Evolutionary conservation across 768 basidiomycete genomes (phyloP), one percentile per base, ranked within the genome.

Genomic region (Candolleomyces eurysporus): DNA sequence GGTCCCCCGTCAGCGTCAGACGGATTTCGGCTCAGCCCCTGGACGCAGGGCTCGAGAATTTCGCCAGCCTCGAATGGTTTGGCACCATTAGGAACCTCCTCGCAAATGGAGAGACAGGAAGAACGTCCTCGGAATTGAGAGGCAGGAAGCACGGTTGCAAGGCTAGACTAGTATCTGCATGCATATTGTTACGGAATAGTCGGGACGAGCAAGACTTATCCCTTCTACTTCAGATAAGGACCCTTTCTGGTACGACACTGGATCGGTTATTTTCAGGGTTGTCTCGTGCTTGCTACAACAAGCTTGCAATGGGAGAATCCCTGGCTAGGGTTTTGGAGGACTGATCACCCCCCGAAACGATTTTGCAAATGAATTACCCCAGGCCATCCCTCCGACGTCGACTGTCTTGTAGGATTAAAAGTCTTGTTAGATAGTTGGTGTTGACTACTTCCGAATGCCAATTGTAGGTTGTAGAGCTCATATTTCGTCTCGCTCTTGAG

Each of bases 391-490:
- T 62, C 61, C 61, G 57, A 58, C 57, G 22, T 58, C 32, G 57
- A 31, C 57, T 55, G 39, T 54, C 7, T 17, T 31, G 40, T 42
- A 43, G 54, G 22, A 43, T 30, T 11, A 22, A 30, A 13, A 32
- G 14, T 30, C 50, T 49, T 57, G 61, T 57, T 58, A 45, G 32
- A 54, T 58, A 58, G 49, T 58, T 58, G 61, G 46, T 62, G 61
- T 62, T 40, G 61, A 62, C 61, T 62, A 62, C 61, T 62, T 58
- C 61, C 56, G 61, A 62, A 62, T 62, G 61, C 49, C 61, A 62
- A 62, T 58, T 40, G 61, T 62, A 62, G 61, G 61, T 62, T 62
- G 61, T 62, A 62, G 61, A 62, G 58, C 26, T 19, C 42, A 26
- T 36, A 11, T 6, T 11, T 36, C 11, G 36, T 36, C n/a, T 26